Conservation (phyloP, 2,329 filamentous ascomycete species). For the Apiospora rasikravindrae region DNA sequence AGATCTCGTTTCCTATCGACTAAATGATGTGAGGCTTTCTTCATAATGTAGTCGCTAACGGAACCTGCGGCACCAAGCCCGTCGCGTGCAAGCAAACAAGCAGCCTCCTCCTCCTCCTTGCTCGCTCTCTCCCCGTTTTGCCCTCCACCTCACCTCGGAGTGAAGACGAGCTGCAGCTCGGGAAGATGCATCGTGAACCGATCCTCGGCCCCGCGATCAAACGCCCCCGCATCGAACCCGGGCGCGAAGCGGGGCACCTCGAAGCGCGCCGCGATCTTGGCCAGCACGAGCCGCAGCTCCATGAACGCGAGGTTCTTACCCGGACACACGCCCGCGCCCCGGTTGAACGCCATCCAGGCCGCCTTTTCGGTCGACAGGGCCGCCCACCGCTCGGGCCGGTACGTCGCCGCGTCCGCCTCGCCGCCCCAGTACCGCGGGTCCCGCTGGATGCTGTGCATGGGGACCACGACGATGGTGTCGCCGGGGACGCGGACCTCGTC, state of each 20-base stretch:
- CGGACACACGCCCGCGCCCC: slow-evolving; percentile 27
- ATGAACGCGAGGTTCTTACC: slow-evolving; percentile 34
- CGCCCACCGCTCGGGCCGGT: slow-evolving; percentile 27
- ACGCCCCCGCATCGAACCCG: slow-evolving; percentile 29
- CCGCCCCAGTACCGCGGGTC: slow-evolving; percentile 29
- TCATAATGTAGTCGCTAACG: background rate
- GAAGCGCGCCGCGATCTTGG: slow-evolving; percentile 26
- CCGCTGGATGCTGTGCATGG: slow-evolving; percentile 34
- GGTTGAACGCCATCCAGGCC: slow-evolving; percentile 31
- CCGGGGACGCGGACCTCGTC: slow-evolving; percentile 42
- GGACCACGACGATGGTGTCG: slow-evolving; percentile 33
- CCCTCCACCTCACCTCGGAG: background rate
- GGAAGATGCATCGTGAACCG: slow-evolving; percentile 27
- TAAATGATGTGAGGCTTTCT: background rate
- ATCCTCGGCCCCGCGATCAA: slow-evolving; percentile 29
- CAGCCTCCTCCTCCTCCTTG: no score
- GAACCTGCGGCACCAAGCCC: background rate
- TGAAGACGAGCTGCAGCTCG: slow-evolving; percentile 28
- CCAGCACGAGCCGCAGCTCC: slow-evolving; percentile 28
- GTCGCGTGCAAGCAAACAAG: background rate
- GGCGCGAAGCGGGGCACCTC: slow-evolving; percentile 30
- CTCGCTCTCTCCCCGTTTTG: no score
- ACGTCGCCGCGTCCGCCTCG: slow-evolving; percentile 28
- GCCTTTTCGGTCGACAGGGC: slow-evolving; percentile 31
- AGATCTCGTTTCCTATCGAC: background rate